Evolutionary conservation across 1,284 basidiomycete species (phyloP), one percentile per base, ranked within the genome.

Genomic region (Gomphus bonarii): DNA sequence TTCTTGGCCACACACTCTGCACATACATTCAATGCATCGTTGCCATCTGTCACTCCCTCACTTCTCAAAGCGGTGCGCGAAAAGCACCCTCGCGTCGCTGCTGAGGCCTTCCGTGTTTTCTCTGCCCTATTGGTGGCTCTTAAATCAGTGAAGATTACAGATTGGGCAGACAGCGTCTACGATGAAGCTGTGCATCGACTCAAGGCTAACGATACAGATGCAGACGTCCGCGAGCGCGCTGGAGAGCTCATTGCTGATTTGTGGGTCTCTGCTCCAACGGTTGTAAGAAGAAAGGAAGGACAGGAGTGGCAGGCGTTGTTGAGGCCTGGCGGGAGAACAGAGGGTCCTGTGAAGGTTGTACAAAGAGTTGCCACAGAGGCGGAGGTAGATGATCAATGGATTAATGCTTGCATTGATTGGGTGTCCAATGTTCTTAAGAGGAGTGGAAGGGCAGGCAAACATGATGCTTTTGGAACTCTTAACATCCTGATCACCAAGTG

Each of bases 301-400:
- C 82, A 78, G 61, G 88, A 91, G 63, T 91, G 88, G 88, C 84
- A 87, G 48, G 80, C 80, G 4, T 83, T 97, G 56, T 88, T 95
- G 65, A 79, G 85, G 48, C 79, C 82, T 3, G 82, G 85, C 2
- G 85, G 95, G 1, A 80, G 83, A 62, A 81, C 81, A 3, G 81
- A 85, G 16, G 80, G 81, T 43, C 82, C 84, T 18, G 84, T 91
- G 50, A 81, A 75, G 63, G 85, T 88, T 18, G 80, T 89, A 36
- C 81, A 76, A 6, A 81, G 81, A 60, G 88, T 91, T 11, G 85
- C 85, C 16, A 76, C 68, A 53, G 82, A 85, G 60, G 84, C 84
- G 18, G 75, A 78, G 25, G 73, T 89, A 49, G 75, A 76, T 57
- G 87, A 90, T 61, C 70, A 76, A 10, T 97, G 92, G 92, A 80